Conservation (phyloP, 805 yeast genomes). For the Saturnispora diversa region DNA sequence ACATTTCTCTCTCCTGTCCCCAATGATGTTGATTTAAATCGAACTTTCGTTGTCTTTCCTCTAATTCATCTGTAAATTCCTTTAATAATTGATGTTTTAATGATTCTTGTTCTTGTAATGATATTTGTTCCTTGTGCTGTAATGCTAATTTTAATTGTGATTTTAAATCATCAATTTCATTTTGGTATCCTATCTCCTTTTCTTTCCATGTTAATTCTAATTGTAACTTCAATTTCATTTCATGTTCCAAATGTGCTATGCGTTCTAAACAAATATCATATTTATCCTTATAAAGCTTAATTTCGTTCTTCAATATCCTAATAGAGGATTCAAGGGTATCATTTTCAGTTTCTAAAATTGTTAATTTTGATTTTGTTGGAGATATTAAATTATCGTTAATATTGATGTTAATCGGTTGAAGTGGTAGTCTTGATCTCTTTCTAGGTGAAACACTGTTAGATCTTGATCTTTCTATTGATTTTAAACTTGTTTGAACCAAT, state of each 20-base stretch:
- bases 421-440: constrained; percentile 9
- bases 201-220: background rate
- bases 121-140: too few species aligned
- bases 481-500: background rate
- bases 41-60: background rate
- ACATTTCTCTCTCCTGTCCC: constrained; percentile 1
- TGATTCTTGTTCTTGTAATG: background rate
- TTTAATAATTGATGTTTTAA: background rate
- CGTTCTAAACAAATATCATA: constrained; percentile 20
- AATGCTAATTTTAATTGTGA: background rate
- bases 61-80: background rate
- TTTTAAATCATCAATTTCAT: background rate
- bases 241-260: constrained; percentile 16
- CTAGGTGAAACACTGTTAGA: constrained; percentile 1
- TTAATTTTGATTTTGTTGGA: constrained; percentile 14
- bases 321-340: constrained; percentile 21
- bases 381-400: background rate
- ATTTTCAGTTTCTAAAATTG: constrained; percentile 21
- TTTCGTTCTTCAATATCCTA: constrained; percentile 15
- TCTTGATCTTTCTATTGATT: background rate
- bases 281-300: constrained; percentile 12
- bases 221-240: background rate
- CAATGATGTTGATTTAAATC: background rate
- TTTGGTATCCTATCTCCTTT: background rate
- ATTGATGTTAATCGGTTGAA: background rate